Evolutionary conservation across 768 basidiomycete species (phyloP), one percentile per base, ranked within the genome.

Genomic region (Leccinellum luteum): DNA sequence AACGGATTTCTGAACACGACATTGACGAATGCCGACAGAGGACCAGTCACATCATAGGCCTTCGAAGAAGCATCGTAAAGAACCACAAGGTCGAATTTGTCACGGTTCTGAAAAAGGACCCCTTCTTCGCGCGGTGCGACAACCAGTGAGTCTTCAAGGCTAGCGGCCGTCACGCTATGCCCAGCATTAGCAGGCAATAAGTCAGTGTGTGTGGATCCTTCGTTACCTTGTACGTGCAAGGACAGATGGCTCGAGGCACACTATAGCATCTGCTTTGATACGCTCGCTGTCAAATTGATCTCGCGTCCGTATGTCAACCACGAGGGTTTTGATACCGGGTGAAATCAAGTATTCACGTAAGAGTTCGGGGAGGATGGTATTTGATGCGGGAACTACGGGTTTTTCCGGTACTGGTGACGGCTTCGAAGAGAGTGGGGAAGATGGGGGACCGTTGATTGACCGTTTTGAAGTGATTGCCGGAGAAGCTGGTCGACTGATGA

Each of bases 41-140:
- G 82, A 0, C 84, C 77, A 10, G 76, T 76, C 19, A 75, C 70
- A 2, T 79, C 81, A 52, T 84, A 79, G 17, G 76, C 71, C 54
- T 81, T 78, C 48, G 90, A 85, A 30, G 77, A 70, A 51, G 80
- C 66, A 70, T 98, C 95, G 70, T 94, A 94, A 4, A 98, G 76
- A 15, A 87, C 90, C 25, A 99, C 85, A 21, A 95, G 72, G 63
- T 97, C 94, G 69, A 91, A 96, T 64, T 89, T 87, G 66, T 94
- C 84, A 41, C 96, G 89, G 59, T 92, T 89, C 43, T 76, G 70
- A 70, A 98, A 98, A n/a, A 90, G 77, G 2, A 79, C 78, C 47
- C 77, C 78, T 72, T 98, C 95, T 38, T 80, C 69, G 35, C 79
- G 77, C 2, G 95, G 92, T 0, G 83, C 85, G 32, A 91, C 75